A percentile compares a stretch with the other conserved stretches of the same genome.
Conservation (phyloP, 495 filamentous ascomycete genomes). For the Annulohypoxylon maeteangense region DNA sequence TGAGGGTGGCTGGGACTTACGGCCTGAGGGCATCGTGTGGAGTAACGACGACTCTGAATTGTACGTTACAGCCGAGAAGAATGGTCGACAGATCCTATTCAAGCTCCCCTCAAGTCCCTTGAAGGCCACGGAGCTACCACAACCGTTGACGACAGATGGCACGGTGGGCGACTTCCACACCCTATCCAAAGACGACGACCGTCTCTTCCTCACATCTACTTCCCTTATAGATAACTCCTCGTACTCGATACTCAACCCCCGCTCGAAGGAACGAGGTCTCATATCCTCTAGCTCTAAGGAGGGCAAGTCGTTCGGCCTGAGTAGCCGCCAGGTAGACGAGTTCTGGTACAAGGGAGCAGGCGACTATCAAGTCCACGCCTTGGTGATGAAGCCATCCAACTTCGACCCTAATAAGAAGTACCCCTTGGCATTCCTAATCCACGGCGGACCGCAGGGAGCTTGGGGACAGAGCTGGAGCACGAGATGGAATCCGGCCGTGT, state of each 20-base stretch:
- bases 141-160: slow-evolving; percentile 68
- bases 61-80: slow-evolving; percentile 73
- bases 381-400: slow-evolving; percentile 81
- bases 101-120: slow-evolving; percentile 66
- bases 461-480: slow-evolving; percentile 89
- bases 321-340: slow-evolving; percentile 68
- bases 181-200: slow-evolving; percentile 58
- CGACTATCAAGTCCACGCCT: slow-evolving; percentile 75
- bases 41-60: slow-evolving; percentile 71
- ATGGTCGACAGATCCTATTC: slow-evolving; percentile 71
- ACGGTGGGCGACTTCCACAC: slow-evolving; percentile 68
- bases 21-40: slow-evolving; percentile 73
- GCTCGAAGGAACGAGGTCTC: slow-evolving; percentile 51
- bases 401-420: slow-evolving; percentile 81
- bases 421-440: slow-evolving; percentile 84
- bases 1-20: slow-evolving; percentile 72
- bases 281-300: slow-evolving; percentile 74
- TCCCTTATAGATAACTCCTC: slow-evolving; percentile 76
- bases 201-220: slow-evolving; percentile 71
- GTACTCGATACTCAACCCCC: slow-evolving; percentile 70
- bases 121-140: slow-evolving; percentile 64
- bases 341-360: slow-evolving; percentile 71
- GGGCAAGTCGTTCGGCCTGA: slow-evolving; percentile 77
- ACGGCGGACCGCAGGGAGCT: slow-evolving; percentile 88
- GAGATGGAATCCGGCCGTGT: slow-evolving; percentile 90